phyloP scores from a whole-genome alignment of 257 asterid species.

The Primulina eburnea region DNA sequence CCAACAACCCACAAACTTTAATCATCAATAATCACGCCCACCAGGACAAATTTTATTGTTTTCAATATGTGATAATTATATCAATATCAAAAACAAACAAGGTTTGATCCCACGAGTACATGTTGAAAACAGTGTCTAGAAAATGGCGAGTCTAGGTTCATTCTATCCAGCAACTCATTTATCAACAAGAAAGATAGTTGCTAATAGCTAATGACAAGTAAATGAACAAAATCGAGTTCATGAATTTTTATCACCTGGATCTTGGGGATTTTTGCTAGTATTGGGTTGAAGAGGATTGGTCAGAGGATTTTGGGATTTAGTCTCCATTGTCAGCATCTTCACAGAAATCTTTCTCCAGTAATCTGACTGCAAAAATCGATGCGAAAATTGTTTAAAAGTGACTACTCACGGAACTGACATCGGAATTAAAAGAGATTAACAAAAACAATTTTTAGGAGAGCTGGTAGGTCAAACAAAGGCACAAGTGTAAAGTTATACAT shows the following conservation, averaged over 20 bases:
- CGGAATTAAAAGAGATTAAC: not conserved
- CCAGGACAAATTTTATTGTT: not conserved
- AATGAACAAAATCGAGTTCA: slow-evolving; percentile 6
- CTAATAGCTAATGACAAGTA: not conserved
- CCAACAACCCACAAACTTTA: not conserved
- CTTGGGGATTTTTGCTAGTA: slow-evolving; percentile 54
- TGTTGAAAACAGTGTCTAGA: slow-evolving; percentile 6
- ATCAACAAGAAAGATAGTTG: not conserved
- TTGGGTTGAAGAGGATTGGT: slow-evolving; percentile 47
- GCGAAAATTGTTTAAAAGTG: slow-evolving; percentile 8
- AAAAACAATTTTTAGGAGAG: slow-evolving; percentile 7
- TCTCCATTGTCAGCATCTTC: slow-evolving; percentile 86
- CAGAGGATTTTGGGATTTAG: slow-evolving; percentile 60
- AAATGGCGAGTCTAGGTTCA: slow-evolving; percentile 9
- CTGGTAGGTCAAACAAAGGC: slow-evolving; percentile 3
- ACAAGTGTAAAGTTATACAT: slow-evolving; percentile 5
- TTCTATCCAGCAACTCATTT: not conserved
- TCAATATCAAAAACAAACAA: not conserved
- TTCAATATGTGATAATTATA: too few species aligned
- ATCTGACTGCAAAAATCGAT: slow-evolving; percentile 55
- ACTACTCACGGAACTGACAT: not conserved
- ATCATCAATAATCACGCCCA: not conserved
- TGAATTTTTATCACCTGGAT: slow-evolving; percentile 49
- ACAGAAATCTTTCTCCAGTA: slow-evolving; percentile 77
- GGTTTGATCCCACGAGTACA: not conserved